Conservation (phyloP, 148 eudicot genomes). For the Euryodendron excelsum region DNA sequence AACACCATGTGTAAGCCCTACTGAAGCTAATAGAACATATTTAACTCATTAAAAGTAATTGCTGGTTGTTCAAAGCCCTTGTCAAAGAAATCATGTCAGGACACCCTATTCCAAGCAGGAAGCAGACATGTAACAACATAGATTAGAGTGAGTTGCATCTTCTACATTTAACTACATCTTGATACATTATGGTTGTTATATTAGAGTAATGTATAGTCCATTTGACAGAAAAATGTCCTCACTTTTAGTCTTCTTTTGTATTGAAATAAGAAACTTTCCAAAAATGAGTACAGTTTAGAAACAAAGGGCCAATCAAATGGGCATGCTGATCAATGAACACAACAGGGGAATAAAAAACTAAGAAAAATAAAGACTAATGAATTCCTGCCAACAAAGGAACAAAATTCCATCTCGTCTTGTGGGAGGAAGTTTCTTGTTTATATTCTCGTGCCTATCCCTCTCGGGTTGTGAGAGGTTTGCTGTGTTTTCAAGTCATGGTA, state of each 20-base stretch:
- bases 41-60: neutral
- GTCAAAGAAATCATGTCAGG: neutral
- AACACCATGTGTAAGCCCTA: neutral
- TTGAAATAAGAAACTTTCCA: constrained; percentile 5
- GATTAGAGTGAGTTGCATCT: neutral
- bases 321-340: neutral
- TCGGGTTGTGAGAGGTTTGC: too few relatives aligned
- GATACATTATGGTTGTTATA: neutral
- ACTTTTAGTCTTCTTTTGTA: neutral
- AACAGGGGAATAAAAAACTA: neutral
- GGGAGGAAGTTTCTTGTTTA: too few relatives aligned
- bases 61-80: neutral
- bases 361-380: neutral
- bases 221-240: neutral
- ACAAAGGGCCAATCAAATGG: neutral
- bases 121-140: neutral
- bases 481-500: too few relatives aligned
- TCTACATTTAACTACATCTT: neutral
- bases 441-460: too few relatives aligned
- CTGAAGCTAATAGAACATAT: neutral
- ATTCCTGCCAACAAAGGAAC: neutral
- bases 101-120: neutral
- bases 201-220: neutral
- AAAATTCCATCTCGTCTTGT: neutral
- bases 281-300: neutral